Evolutionary conservation across 139 green algal genomes (phyloP).

Genomic region (Chlorella sp.): DNA sequence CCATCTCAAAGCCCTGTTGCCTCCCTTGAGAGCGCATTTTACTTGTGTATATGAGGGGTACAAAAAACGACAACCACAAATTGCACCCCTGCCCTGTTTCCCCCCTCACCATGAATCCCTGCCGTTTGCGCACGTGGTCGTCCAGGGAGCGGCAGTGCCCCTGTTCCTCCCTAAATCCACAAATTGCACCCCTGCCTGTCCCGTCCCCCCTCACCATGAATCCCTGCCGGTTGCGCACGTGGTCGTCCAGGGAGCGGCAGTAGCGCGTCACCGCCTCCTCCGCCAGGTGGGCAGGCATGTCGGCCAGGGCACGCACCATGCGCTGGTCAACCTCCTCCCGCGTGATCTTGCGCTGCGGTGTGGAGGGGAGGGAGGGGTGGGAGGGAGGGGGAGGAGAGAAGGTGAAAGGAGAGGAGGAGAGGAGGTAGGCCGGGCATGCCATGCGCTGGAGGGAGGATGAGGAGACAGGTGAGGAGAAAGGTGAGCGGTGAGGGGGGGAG

Average conservation of each 20-base stretch:
- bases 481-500: no score
- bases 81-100: no score
- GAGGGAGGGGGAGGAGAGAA: no score
- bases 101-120: constrained; percentile 70
- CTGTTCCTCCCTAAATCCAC: no score
- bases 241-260: constrained; percentile 42
- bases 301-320: constrained; percentile 56
- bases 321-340: constrained; percentile 55
- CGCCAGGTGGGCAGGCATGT: constrained; percentile 48
- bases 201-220: constrained; percentile 55
- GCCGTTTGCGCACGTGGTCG: constrained; percentile 56
- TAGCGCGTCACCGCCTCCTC: constrained; percentile 61
- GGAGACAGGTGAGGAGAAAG: no score
- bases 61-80: no score
- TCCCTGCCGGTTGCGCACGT: constrained; percentile 61
- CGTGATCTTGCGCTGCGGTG: constrained; percentile 47
- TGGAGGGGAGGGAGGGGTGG: neutral
- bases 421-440: neutral
- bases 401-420: neutral
- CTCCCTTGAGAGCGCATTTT: no score
- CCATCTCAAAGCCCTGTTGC: no score
- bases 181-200: neutral
- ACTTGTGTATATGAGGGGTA: no score
- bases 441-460: no score
- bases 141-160: no score